Evolutionary conservation across 148 eudicot genomes (phyloP).

Genomic region (Tetragonia tetragonoides): DNA sequence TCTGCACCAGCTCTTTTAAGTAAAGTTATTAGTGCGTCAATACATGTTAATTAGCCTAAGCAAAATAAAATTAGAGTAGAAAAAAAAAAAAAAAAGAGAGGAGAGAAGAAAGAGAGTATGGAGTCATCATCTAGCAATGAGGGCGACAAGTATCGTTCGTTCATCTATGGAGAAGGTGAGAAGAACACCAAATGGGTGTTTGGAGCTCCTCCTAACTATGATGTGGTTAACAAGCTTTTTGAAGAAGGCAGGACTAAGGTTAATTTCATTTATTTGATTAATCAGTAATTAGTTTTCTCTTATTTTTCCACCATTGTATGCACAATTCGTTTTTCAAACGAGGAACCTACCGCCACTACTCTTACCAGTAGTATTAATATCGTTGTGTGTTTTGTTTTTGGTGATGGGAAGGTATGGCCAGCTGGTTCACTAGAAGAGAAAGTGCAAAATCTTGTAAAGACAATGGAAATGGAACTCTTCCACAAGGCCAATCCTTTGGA

Average conservation of each 20-base stretch:
- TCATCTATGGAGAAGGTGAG: conserved; percentile 59
- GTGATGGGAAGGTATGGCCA: conserved; percentile 57
- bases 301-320: too few species aligned
- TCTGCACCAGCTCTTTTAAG: too few species aligned
- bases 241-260: conserved; percentile 81
- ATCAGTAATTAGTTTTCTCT: too few species aligned
- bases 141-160: conserved; percentile 55
- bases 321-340: too few species aligned
- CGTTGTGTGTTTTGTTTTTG: not conserved
- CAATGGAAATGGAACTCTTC: conserved; percentile 80
- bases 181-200: conserved; percentile 53
- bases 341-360: too few species aligned
- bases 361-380: too few species aligned
- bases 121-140: conserved; percentile 3
- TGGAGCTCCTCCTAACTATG: conserved; percentile 70
- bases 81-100: too few species aligned
- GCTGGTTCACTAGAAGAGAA: conserved; percentile 71
- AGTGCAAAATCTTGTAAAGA: conserved; percentile 73
- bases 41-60: too few species aligned
- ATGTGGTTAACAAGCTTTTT: conserved; percentile 63
- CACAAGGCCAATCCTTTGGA: conserved; percentile 55
- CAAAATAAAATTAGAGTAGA: too few species aligned
- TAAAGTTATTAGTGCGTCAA: too few species aligned
- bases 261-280: not conserved
- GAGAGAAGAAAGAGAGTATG: not conserved